Percentiles rank a stretch among this genome's conserved stretches.
These are phyloP conservation scores for Botryosphaeria dothidea DNA, from an alignment of 2,329 filamentous ascomycete genomes.

Conservation along the genomic window DNA sequence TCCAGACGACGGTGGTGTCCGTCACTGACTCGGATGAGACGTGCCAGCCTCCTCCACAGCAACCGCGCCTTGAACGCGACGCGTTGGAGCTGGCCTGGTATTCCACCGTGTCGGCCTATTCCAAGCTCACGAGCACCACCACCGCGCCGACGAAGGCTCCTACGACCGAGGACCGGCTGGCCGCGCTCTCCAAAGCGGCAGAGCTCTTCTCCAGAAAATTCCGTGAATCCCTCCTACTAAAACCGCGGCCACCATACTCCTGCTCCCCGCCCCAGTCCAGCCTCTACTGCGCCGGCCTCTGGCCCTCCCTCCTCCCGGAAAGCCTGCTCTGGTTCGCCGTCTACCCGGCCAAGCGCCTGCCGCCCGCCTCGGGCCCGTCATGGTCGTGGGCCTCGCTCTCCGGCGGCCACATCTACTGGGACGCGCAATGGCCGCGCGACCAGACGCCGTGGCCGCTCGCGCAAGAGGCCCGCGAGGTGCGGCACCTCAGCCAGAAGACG, in stretches of 20 bases:
- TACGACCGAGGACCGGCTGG: not conserved
- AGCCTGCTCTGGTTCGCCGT: slow-evolving; percentile 10
- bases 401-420: slow-evolving; percentile 12
- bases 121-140: slow-evolving; percentile 1
- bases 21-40: not conserved
- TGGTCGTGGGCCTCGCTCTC: slow-evolving; percentile 8
- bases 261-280: not conserved
- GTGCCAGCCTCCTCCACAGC: not conserved
- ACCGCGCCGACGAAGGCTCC: not conserved
- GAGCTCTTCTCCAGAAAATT: not conserved
- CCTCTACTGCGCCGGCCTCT: slow-evolving; percentile 4
- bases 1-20: not conserved
- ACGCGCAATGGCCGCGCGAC: slow-evolving; percentile 4
- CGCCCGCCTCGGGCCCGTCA: not conserved
- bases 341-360: not conserved
- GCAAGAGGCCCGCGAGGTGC: not conserved
- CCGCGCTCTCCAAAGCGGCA: not conserved
- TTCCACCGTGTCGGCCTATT: slow-evolving; percentile 5
- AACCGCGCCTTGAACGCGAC: not conserved
- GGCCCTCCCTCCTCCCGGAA: not conserved
- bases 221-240: not conserved
- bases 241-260: not conserved
- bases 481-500: not conserved
- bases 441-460: not conserved
- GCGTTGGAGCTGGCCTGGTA: not conserved